Evolutionary conservation across 352 stramenopile species (phyloP), one percentile per base, ranked within the genome.

Genomic region (Pythium brachiatum): DNA sequence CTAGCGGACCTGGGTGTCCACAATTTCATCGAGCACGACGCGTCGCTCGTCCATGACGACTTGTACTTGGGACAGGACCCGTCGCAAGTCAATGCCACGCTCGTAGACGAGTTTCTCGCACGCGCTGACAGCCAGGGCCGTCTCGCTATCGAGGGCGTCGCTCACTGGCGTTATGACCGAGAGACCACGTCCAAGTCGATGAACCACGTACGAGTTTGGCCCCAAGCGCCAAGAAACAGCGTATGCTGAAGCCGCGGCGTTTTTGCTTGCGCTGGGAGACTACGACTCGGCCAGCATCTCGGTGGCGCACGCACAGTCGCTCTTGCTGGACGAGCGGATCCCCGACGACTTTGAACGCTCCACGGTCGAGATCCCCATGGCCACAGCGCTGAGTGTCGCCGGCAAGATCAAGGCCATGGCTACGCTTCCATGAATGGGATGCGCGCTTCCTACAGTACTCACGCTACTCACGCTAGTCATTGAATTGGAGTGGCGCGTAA

Each of bases 11-110:
- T 92, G 7, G 57, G 74, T 0, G 62, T 74, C n/a, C 81, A 88
- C 73, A 74, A 81, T 32, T 75, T 83, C 15, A 76, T 90, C 21
- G 83, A 92, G 55, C 82, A 91, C 60, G 81, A 92, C 50, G 81
- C 83, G 20, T 92, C 82, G 9, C 60, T 92, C 31, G 70, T 88
- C 4, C 83, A 87, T 57, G 71, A 84, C 48, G 83, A 92, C 58
- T 43, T 62, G 23, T 77, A 64, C 59, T 78, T 78, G 26, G 62
- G 73, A 21, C 55, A 63, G 16, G 78, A 89, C 25, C 77, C 81
- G 7, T 63, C 69, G 9, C 31, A 43, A 8, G 66, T 88, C 51
- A 89, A 88, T 50, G 31, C 21, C 11, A 79, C 80, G 48, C 66
- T 92, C 57, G 68, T 76, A 7, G 26, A 62, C 1, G 57, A 67